Conservation (phyloP, 768 basidiomycete genomes). For the Hydnomerulius pinastri region DNA sequence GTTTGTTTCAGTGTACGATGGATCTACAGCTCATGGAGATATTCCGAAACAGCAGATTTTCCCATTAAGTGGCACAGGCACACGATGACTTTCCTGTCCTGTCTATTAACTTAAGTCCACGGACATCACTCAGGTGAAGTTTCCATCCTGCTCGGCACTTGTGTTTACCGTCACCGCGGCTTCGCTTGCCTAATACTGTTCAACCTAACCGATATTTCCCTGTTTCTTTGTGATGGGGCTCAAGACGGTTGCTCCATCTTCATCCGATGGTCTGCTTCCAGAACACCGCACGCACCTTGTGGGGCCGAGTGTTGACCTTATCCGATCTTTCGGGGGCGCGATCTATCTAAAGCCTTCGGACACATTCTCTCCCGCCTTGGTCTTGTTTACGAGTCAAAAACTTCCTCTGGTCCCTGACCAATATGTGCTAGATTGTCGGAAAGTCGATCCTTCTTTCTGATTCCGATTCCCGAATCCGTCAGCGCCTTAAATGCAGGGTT, state of each 20-base stretch:
- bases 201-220: conserved; percentile 33
- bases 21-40: conserved; percentile 21
- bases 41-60: conserved; percentile 28
- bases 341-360: conserved; percentile 22
- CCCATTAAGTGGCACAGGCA: conserved; percentile 33
- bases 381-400: conserved; percentile 22
- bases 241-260: conserved; percentile 22
- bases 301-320: conserved; percentile 9
- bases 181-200: conserved; percentile 34
- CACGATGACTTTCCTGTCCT: conserved; percentile 37
- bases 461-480: conserved; percentile 35
- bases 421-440: conserved; percentile 36
- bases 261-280: conserved; percentile 25
- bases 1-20: conserved; percentile 14
- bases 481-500: conserved; percentile 24
- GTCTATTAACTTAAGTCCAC: conserved; percentile 42
- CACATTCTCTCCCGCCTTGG: conserved; percentile 1
- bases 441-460: conserved; percentile 34
- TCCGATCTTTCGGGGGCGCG: conserved; percentile 16
- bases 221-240: conserved; percentile 32
- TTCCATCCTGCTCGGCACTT: conserved; percentile 34
- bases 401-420: conserved; percentile 22
- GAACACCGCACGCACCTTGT: conserved; percentile 18
- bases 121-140: conserved; percentile 35
- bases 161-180: conserved; percentile 38